Percentiles rank a stretch among this genome's conserved stretches.
phyloP scores from a whole-genome alignment of 306 rosid genomes.

The Urtica urens region DNA sequence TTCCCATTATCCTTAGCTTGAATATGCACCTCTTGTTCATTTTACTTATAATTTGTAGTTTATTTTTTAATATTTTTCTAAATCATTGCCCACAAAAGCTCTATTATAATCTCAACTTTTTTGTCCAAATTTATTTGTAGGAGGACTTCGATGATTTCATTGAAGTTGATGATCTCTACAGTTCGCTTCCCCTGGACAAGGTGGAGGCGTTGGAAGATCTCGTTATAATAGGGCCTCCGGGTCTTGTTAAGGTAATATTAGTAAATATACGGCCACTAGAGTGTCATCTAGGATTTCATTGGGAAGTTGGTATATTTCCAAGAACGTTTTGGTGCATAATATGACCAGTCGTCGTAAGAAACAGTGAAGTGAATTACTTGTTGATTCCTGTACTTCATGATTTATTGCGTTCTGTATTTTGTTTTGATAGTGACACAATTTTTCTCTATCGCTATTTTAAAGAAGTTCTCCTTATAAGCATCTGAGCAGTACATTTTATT shows the following conservation, averaged over 20 bases:
- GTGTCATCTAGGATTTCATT: background rate
- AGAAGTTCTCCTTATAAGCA: no score
- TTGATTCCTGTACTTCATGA: background rate
- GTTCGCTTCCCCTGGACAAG: constrained; percentile 70
- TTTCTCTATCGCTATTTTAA: no score
- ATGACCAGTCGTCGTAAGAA: no score
- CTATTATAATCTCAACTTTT: constrained; percentile 10
- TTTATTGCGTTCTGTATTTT: background rate
- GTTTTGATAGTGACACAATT: background rate
- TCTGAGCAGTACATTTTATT: background rate
- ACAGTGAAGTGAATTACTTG: no score
- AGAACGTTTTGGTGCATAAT: no score
- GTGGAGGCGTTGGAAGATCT: constrained; percentile 95
- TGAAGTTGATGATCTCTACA: constrained; percentile 89
- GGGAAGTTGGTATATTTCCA: background rate
- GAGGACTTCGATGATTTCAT: constrained; percentile 81
- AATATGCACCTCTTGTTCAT: background rate
- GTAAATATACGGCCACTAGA: background rate
- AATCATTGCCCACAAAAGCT: background rate
- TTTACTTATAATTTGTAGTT: background rate
- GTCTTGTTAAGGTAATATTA: constrained; percentile 59
- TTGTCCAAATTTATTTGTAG: constrained; percentile 25
- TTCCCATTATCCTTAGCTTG: constrained; percentile 16
- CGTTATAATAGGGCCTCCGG: constrained; percentile 60
- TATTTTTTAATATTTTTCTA: background rate